Evolutionary conservation across 164 flowering plant species (phyloP).

Genomic region (Piper longum): DNA sequence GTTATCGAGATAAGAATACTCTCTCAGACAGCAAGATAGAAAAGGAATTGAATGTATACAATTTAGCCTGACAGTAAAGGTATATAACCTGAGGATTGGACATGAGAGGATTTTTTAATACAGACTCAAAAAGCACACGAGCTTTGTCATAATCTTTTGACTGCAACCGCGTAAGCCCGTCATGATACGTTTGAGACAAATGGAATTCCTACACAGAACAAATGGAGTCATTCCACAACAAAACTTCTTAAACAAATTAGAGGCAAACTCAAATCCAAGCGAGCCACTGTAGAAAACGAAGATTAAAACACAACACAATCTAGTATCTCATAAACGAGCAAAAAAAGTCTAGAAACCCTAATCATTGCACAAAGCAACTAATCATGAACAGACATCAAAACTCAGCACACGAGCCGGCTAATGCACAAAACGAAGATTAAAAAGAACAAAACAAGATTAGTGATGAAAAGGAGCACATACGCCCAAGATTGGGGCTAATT

Average conservation of each 20-base stretch:
- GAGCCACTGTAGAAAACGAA: too few species aligned
- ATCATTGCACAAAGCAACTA: too few species aligned
- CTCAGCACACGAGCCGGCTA: too few species aligned
- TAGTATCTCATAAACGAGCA: too few species aligned
- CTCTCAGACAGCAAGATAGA: neutral
- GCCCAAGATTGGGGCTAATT: too few species aligned
- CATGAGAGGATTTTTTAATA: slow-evolving; percentile 68
- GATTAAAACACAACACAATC: too few species aligned
- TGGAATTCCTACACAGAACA: slow-evolving; percentile 61
- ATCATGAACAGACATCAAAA: too few species aligned
- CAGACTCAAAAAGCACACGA: slow-evolving; percentile 66
- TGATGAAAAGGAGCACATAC: too few species aligned
- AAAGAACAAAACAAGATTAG: too few species aligned
- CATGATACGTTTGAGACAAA: slow-evolving; percentile 79
- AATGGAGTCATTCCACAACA: neutral
- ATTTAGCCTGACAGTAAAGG: neutral
- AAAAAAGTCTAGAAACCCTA: too few species aligned
- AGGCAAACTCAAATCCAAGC: neutral
- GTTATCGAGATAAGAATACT: slow-evolving; percentile 7
- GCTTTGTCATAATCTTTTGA: slow-evolving; percentile 77
- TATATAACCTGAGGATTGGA: slow-evolving; percentile 50
- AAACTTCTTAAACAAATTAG: neutral
- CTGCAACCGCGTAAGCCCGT: slow-evolving; percentile 77
- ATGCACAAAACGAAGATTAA: too few species aligned
- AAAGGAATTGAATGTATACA: neutral